Conservation (phyloP, 148 eudicot species). For the Selenicereus undatus region DNA sequence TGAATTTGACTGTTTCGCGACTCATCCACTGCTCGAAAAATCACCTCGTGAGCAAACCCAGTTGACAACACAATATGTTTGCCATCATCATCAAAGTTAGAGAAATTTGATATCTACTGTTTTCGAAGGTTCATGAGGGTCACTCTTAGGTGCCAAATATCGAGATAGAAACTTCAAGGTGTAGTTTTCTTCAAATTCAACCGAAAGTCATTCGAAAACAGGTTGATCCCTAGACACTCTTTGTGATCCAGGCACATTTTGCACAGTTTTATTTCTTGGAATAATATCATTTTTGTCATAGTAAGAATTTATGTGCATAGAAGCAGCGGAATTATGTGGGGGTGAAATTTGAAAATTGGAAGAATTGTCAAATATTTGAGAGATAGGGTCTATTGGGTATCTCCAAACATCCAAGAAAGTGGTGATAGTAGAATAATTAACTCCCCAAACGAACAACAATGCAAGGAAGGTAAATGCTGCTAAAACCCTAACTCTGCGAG, state of each 20-base stretch:
- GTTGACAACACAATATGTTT: constrained; percentile 35
- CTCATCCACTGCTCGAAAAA: constrained; percentile 73
- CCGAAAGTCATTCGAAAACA: constrained; percentile 28
- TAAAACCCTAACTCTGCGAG: constrained; percentile 19
- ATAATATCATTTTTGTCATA: constrained; percentile 12
- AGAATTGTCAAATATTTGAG: neutral
- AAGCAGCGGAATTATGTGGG: constrained; percentile 8
- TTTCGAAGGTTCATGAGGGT: constrained; percentile 48
- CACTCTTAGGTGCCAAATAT: constrained; percentile 60
- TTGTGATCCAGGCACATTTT: constrained; percentile 15
- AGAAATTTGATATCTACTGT: constrained; percentile 57
- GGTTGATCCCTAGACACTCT: neutral
- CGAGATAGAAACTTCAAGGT: constrained; percentile 45
- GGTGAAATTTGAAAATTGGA: neutral
- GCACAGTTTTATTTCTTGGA: constrained; percentile 8
- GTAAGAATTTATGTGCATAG: constrained; percentile 2
- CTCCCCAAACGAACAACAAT: constrained; percentile 13
- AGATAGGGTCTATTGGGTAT: neutral
- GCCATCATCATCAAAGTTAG: constrained; percentile 36
- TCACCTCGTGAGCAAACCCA: constrained; percentile 58
- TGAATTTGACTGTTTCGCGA: constrained; percentile 48
- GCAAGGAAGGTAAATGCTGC: constrained; percentile 8
- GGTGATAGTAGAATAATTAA: constrained; percentile 20
- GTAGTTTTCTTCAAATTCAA: constrained; percentile 52
- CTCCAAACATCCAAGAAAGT: constrained; percentile 23